Base-by-base conservation (phyloP, 208 protist species). In the Trypanosoma boissoni region DNA sequence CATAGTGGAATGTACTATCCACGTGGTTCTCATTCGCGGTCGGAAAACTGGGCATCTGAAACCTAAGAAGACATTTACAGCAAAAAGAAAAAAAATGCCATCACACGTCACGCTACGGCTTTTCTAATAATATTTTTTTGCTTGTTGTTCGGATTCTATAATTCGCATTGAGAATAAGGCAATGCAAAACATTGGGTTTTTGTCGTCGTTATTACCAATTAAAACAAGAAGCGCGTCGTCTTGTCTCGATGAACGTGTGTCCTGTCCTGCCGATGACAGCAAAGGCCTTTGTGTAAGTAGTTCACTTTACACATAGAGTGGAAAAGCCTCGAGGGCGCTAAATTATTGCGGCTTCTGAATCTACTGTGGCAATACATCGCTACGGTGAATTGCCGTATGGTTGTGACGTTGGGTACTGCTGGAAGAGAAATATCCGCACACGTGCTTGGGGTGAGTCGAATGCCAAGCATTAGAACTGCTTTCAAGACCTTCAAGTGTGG, bases 1-100 rank as follows among this genome's bases (percentile, higher is more conserved):
- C 94, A 97, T 62, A 74, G 78, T n/a, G 94, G 94, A 27, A 89
- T 97, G 74, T 97, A 91, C 64, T 96, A 97, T 72, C 72, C 71
- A 32, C 80, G 81, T 9, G 80, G 83, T 56, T 79, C 74, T 91
- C 43, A 86, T 95, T 46, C 76, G 79, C 59, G 88, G 84, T 36
- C 75, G 76, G 27, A 85, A 95, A 64, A 54, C 57, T n/a, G 64
- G 73, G 37, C 88, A 95, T n/a, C 39, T 78, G 18, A 83, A 76
- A 26, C 83, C 84, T 1, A 69, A 86, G 44, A 84, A 91, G 70
- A 74, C 72, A 41, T 74, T 94, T 42, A 36, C 84, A 42, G 74
- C 86, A 1, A 74, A 62, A n/a, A n/a, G n/a, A n/a, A n/a, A n/a
- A n/a, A n/a, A 32, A 65, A 78, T 58, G 68, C 95, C 50, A 91